A percentile compares a stretch with the other conserved stretches of the same genome.
These are phyloP conservation scores for Diaporthe australafricana DNA, from an alignment of 2,329 filamentous ascomycete species.

Conservation along the genomic window DNA sequence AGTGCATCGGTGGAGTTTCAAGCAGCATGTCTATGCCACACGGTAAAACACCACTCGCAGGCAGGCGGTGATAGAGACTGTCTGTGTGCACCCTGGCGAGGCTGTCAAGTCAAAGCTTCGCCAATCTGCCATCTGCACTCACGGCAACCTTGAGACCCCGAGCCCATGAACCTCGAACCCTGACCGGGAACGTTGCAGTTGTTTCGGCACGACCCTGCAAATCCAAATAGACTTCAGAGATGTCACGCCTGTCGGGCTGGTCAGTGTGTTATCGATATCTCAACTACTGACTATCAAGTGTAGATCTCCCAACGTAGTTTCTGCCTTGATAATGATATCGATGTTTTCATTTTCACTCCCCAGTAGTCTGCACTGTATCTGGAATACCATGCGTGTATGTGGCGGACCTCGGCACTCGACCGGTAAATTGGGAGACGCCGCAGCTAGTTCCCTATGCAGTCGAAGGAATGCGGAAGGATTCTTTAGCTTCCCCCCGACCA, in stretches of 20 bases:
- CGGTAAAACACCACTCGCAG: not conserved
- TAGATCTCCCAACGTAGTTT: not conserved
- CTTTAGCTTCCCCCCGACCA: slow-evolving; percentile 18
- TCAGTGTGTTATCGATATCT: not conserved
- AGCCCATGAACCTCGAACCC: slow-evolving; percentile 7
- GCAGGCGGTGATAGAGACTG: not conserved
- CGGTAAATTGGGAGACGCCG: slow-evolving; percentile 25
- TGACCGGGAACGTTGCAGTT: not conserved
- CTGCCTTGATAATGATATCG: not conserved
- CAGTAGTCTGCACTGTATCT: not conserved
- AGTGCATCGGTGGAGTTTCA: not conserved
- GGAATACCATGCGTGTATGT: not conserved
- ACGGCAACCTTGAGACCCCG: slow-evolving; percentile 3
- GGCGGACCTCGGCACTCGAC: slow-evolving; percentile 18
- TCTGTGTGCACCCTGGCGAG: not conserved
- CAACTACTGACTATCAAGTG: not conserved
- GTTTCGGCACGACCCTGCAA: slow-evolving; percentile 13
- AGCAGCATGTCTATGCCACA: not conserved
- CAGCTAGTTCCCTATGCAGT: not conserved
- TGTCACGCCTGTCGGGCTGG: slow-evolving; percentile 1
- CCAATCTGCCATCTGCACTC: slow-evolving; percentile 10
- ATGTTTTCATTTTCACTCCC: not conserved
- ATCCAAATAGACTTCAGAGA: slow-evolving; percentile 6
- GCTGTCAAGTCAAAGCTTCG: slow-evolving; percentile 18
- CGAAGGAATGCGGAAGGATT: slow-evolving; percentile 37